Base-by-base conservation (phyloP, 73 alveolate genomes). In the Symbiodinium pilosum region DNA sequence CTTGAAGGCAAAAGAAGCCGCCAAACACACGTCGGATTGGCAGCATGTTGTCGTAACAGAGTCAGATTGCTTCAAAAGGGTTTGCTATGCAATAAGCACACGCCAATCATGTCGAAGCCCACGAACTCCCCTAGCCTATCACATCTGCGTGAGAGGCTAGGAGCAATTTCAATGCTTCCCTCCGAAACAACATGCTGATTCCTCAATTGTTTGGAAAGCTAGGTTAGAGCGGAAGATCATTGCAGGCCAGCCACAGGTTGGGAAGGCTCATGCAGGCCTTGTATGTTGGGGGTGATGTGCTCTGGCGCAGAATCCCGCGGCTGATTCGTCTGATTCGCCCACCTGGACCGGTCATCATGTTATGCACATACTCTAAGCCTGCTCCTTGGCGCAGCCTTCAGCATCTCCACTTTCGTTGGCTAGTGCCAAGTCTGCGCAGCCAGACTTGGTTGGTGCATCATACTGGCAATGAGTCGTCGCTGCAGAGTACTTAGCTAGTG, bases 261-360 rank as follows among this genome's bases (percentile, higher is more conserved):
- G 89, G 97, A 85, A 91, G 81, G 81, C 68, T 69, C 26, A 91
- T 56, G 97, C 75, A 69, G 87, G 97, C 97, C 44, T 71, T 91
- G 89, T 91, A 91, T 4, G 97, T n/a, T 16, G 97, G 97, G 21
- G 97, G 97, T n/a, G 97, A 91, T 16, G 97, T 91, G 36, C 47
- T 43, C 52, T 69, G 87, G 39, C 97, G 97, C 81, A 91, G 36
- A 28, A 91, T 91, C 30, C 97, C 97, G 12, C 77, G 73, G 26
- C 97, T 18, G 30, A n/a, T n/a, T 24, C 77, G 73, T 8, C 97
- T 18, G 30, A n/a, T n/a, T 24, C 43, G 44, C 5, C 85, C 43
- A 36, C 85, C 85, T 34, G n/a, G 44, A 34, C 6, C 85, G 5
- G 47, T n/a, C 43, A 20, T 59, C 59, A 14, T 47, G 59, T 47